A percentile compares a stretch with the other conserved stretches of the same genome.
Evolutionary conservation across 202 grass and related monocot species (phyloP).

Genomic region (Carex arenaria): DNA sequence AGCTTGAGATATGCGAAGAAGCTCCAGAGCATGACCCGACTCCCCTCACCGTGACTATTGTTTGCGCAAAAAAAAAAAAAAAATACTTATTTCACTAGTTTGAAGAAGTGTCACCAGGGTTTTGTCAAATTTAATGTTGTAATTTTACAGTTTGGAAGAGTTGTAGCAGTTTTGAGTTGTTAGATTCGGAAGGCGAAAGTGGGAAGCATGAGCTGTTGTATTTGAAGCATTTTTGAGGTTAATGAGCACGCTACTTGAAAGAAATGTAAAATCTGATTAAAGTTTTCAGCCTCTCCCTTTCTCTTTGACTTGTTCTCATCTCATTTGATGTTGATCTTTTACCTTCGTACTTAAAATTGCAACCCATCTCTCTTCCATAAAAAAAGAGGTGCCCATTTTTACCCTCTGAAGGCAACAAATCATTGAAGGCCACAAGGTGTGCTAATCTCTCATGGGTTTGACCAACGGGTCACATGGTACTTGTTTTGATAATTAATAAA

Average conservation of each 20-base stretch:
- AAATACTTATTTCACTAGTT: background rate
- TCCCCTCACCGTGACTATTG: background rate
- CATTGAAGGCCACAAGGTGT: background rate
- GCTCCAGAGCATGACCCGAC: background rate
- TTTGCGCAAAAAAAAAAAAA: background rate
- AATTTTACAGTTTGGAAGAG: slow-evolving; percentile 3
- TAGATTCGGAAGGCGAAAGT: background rate
- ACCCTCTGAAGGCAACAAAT: background rate
- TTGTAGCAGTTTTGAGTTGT: background rate
- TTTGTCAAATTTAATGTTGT: background rate
- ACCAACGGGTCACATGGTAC: background rate
- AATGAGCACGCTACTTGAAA: background rate
- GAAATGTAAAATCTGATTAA: slow-evolving; percentile 1
- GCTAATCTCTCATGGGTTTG: background rate
- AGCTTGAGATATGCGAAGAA: slow-evolving; percentile 29
- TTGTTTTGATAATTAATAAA: background rate
- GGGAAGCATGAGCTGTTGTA: background rate
- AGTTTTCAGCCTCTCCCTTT: background rate
- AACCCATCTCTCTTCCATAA: background rate
- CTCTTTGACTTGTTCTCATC: background rate
- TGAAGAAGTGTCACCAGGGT: background rate
- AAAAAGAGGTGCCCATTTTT: background rate
- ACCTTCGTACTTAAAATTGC: background rate
- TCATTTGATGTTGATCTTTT: background rate
- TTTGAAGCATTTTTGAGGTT: background rate